These are phyloP conservation scores for Russula earlei DNA, from an alignment of 768 basidiomycete species.

Conservation along the genomic window DNA sequence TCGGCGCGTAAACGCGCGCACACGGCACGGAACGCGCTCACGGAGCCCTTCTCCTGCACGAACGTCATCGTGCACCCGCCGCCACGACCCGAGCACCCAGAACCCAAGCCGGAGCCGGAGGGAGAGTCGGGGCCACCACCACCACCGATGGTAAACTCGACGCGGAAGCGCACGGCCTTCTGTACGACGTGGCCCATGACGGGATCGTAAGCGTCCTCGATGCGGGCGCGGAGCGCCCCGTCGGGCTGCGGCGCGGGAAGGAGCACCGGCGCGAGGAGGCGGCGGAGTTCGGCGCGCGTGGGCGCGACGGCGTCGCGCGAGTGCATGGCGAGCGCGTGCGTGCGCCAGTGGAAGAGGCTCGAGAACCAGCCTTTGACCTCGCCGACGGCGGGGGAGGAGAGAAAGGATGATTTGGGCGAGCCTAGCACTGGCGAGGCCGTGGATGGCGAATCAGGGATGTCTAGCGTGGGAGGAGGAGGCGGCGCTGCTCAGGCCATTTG, in stretches of 20 bases:
- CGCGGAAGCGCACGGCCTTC: conserved; percentile 75
- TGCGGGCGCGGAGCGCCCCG: conserved; percentile 40
- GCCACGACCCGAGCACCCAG: too few relatives aligned
- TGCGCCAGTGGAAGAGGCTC: conserved; percentile 89
- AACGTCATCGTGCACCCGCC: conserved; percentile 59
- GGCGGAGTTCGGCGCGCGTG: conserved; percentile 55
- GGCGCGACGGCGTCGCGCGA: conserved; percentile 45
- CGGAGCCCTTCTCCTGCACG: conserved; percentile 84
- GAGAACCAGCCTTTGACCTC: conserved; percentile 94
- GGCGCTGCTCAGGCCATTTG: not conserved
- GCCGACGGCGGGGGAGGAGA: conserved; percentile 64
- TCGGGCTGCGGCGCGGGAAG: conserved; percentile 52
- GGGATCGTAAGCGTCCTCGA: conserved; percentile 40
- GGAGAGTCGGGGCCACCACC: too few relatives aligned
- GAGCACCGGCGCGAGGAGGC: conserved; percentile 58
- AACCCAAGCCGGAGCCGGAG: too few relatives aligned
- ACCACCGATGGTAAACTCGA: conserved; percentile 51
- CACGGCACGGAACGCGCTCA: conserved; percentile 73
- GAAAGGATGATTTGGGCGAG: conserved; percentile 28
- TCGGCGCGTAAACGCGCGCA: conserved; percentile 63
- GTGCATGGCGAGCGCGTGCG: conserved; percentile 44
- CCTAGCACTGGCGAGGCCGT: conserved; percentile 41
- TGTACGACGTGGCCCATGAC: conserved; percentile 35
- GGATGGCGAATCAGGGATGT: conserved; percentile 40
- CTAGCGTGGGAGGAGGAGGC: conserved; percentile 26